These are phyloP conservation scores for Globisporangium paroecandrum DNA, from an alignment of 352 stramenopile species.

Conservation along the genomic window DNA sequence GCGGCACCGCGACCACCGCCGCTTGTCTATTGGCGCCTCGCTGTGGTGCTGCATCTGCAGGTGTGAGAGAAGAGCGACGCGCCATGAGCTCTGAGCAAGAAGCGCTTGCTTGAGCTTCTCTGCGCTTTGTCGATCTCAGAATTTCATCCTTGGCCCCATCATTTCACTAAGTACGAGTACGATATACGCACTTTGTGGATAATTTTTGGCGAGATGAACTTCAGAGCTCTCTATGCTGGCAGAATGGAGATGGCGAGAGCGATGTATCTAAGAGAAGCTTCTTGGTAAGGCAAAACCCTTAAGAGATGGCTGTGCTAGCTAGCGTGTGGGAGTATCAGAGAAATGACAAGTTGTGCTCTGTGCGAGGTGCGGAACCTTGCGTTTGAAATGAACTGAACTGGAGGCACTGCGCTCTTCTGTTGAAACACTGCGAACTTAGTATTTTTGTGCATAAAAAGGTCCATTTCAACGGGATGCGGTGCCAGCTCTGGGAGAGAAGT, in stretches of 20 bases:
- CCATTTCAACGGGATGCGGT: not conserved
- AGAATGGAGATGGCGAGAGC: not conserved
- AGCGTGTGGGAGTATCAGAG: too few relatives aligned
- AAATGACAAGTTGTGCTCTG: too few relatives aligned
- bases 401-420: not conserved
- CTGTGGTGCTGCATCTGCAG: not conserved
- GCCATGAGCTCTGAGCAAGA: not conserved
- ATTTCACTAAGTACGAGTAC: not conserved
- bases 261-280: not conserved
- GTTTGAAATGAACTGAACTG: not conserved
- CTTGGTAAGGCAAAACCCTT: not conserved
- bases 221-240: not conserved
- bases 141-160: not conserved
- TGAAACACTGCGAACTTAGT: not conserved
- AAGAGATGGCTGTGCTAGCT: not conserved
- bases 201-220: not conserved
- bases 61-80: conserved; percentile 3
- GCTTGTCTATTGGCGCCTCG: conserved; percentile 4
- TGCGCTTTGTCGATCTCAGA: not conserved
- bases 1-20: not conserved
- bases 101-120: not conserved
- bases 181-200: not conserved
- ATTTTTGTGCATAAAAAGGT: not conserved
- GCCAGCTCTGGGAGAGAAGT: not conserved
- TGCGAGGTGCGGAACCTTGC: too few relatives aligned